Conservation (phyloP, 2,329 filamentous ascomycete genomes). For the Didymella exigua region DNA sequence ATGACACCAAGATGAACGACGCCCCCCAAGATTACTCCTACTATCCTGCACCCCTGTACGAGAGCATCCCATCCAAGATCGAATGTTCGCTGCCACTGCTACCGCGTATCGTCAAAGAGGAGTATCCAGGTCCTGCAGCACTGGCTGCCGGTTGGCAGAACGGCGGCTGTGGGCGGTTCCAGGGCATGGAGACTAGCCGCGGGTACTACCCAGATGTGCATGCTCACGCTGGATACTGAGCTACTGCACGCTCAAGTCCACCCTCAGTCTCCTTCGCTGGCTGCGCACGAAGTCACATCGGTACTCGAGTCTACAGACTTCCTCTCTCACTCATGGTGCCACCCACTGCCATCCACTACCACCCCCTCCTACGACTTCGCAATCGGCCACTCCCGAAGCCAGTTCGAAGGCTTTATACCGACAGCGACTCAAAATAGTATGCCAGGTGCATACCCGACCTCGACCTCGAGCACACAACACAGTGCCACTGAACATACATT, state of each 20-base stretch:
- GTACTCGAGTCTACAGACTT: background rate
- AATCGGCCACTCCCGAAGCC: background rate
- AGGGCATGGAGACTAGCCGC: conserved; percentile 54
- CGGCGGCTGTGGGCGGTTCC: conserved; percentile 51
- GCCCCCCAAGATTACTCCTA: conserved; percentile 54
- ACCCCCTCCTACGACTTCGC: background rate
- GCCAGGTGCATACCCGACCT: background rate
- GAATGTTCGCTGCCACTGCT: conserved; percentile 43
- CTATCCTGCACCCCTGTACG: conserved; percentile 53
- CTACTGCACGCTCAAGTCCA: background rate
- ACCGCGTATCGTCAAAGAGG: conserved; percentile 51
- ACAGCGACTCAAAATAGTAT: background rate
- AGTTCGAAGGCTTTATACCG: background rate
- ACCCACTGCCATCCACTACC: background rate
- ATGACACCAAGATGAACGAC: conserved; percentile 50
- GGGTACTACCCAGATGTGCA: conserved; percentile 55
- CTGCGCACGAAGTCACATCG: background rate
- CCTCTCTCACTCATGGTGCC: background rate
- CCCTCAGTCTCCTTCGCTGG: background rate
- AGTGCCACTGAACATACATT: background rate
- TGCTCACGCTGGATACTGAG: conserved; percentile 48
- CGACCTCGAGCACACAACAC: background rate
- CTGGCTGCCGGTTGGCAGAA: conserved; percentile 44
- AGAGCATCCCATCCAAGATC: conserved; percentile 44
- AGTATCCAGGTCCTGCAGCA: conserved; percentile 45